Evolutionary conservation across 257 asterid genomes (phyloP).

Genomic region (Primulina huaijiensis): DNA sequence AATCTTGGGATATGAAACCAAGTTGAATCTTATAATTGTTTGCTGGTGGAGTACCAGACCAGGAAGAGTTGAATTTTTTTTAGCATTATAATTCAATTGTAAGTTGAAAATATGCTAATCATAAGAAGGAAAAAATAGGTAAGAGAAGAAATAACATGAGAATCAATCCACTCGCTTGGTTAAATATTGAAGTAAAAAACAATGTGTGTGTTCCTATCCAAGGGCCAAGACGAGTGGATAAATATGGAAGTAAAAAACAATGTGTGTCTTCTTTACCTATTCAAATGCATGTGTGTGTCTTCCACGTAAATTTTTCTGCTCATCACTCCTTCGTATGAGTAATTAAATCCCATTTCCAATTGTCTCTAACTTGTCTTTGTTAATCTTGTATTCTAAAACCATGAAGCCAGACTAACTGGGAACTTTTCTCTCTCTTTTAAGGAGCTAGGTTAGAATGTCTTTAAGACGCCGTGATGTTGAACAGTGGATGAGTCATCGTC

Average conservation of each 20-base stretch:
- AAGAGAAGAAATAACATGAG: not conserved
- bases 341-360: too few relatives aligned
- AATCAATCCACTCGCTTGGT: too few relatives aligned
- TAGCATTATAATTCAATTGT: not conserved
- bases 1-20: not conserved
- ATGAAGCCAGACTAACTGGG: too few relatives aligned
- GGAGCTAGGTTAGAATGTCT: slow-evolving; percentile 86
- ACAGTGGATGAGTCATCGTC: slow-evolving; percentile 95
- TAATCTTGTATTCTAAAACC: too few relatives aligned
- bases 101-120: not conserved
- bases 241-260: too few relatives aligned
- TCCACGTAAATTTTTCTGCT: too few relatives aligned
- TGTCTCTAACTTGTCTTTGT: too few relatives aligned
- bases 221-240: not conserved
- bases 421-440: slow-evolving; percentile 28
- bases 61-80: not conserved
- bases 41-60: not conserved
- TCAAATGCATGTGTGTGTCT: too few relatives aligned
- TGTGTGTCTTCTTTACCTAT: too few relatives aligned
- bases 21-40: not conserved
- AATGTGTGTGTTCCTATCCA: not conserved
- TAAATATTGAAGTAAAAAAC: too few relatives aligned
- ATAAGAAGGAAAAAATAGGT: not conserved
- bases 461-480: slow-evolving; percentile 88
- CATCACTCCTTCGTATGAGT: too few relatives aligned